phyloP scores from a whole-genome alignment of 352 stramenopile genomes.

The Phytopythium boreale region DNA sequence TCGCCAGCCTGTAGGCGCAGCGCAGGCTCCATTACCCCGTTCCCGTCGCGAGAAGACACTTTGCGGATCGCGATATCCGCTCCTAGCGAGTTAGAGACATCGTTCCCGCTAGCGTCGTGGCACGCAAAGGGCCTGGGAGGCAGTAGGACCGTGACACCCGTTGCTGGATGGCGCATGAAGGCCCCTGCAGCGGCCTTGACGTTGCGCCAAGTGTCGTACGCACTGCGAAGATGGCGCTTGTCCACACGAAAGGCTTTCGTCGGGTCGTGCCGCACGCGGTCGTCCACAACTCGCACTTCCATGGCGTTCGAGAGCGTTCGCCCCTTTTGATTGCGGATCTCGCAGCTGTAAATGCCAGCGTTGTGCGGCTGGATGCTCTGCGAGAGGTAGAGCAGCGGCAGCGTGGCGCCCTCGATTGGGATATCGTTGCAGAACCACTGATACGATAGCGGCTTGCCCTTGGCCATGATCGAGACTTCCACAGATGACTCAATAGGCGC shows the following conservation, averaged over 20 bases:
- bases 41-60: not conserved
- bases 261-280: slow-evolving; percentile 35
- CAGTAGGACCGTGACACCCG: slow-evolving; percentile 37
- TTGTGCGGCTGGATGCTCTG: slow-evolving; percentile 55
- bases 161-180: slow-evolving; percentile 20
- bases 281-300: slow-evolving; percentile 44
- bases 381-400: slow-evolving; percentile 47
- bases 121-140: slow-evolving; percentile 52
- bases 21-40: not conserved
- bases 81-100: slow-evolving; percentile 49
- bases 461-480: slow-evolving; percentile 40
- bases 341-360: slow-evolving; percentile 52
- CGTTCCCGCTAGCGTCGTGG: slow-evolving; percentile 27
- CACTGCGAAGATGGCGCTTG: slow-evolving; percentile 1
- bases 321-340: slow-evolving; percentile 57
- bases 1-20: slow-evolving; percentile 19
- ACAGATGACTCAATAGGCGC: slow-evolving; percentile 51
- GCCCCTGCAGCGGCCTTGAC: slow-evolving; percentile 38
- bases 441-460: slow-evolving; percentile 65
- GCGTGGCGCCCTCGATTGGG: slow-evolving; percentile 33
- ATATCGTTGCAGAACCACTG: slow-evolving; percentile 51
- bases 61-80: slow-evolving; percentile 45
- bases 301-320: slow-evolving; percentile 23
- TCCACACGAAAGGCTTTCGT: slow-evolving; percentile 39
- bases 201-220: slow-evolving; percentile 21